phyloP scores from a whole-genome alignment of 306 rosid genomes.

The Erythrophleum fordii region DNA sequence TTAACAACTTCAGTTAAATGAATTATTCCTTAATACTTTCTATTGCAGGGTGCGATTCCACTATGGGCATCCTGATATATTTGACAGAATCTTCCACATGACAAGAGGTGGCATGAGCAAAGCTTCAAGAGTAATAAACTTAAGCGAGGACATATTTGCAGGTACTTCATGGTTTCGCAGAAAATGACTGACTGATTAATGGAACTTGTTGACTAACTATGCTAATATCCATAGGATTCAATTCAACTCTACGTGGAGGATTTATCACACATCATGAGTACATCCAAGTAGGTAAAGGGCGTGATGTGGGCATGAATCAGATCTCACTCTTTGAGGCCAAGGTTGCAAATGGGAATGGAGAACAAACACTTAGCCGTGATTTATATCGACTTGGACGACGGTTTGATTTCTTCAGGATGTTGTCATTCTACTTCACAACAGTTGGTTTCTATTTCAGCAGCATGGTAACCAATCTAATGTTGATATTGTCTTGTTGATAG shows the following conservation, averaged over 20 bases:
- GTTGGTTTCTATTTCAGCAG: slow-evolving; percentile 58
- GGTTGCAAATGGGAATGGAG: slow-evolving; percentile 62
- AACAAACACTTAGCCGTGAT: slow-evolving; percentile 59
- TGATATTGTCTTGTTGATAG: slow-evolving; percentile 4
- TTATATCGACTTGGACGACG: slow-evolving; percentile 61
- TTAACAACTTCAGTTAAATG: neutral
- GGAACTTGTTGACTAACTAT: slow-evolving; percentile 6
- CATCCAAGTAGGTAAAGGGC: slow-evolving; percentile 64
- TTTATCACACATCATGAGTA: slow-evolving; percentile 63
- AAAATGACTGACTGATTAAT: neutral
- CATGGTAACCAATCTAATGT: slow-evolving; percentile 8
- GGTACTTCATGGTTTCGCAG: slow-evolving; percentile 35
- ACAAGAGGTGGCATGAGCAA: slow-evolving; percentile 64
- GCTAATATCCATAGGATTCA: slow-evolving; percentile 47
- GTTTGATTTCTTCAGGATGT: slow-evolving; percentile 61
- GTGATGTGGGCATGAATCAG: slow-evolving; percentile 64
- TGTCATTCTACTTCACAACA: slow-evolving; percentile 60
- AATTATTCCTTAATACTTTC: slow-evolving; percentile 6
- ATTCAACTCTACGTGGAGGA: slow-evolving; percentile 62
- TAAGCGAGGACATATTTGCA: slow-evolving; percentile 61
- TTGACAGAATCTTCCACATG: slow-evolving; percentile 59
- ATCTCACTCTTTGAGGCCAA: slow-evolving; percentile 60
- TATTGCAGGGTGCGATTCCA: slow-evolving; percentile 59
- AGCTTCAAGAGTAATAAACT: slow-evolving; percentile 59
- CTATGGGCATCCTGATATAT: slow-evolving; percentile 63